Percentiles rank a stretch among this genome's conserved stretches.
phyloP scores from a whole-genome alignment of 1,284 basidiomycete genomes.

The Trichosporon sp. region DNA sequence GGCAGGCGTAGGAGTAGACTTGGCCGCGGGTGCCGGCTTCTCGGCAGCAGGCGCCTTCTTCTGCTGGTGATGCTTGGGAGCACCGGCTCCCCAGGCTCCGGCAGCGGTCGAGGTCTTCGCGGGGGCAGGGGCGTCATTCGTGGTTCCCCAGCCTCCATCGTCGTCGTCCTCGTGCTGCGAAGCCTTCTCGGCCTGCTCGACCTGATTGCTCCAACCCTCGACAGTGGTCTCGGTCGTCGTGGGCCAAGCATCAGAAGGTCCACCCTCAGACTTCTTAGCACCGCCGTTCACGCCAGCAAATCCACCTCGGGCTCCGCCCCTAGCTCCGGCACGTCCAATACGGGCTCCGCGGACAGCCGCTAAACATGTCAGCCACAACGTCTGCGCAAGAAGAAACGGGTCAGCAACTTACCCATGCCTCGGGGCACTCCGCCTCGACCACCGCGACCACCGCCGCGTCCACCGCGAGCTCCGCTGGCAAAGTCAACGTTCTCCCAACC shows the following conservation, averaged over 20 bases:
- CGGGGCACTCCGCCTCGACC: conserved; percentile 28
- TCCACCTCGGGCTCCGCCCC: conserved; percentile 42
- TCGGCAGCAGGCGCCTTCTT: conserved; percentile 21
- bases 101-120: conserved; percentile 6
- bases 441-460: conserved; percentile 29
- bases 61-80: conserved; percentile 35
- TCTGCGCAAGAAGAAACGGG: background rate
- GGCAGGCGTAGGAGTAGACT: conserved; percentile 16
- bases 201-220: conserved; percentile 40
- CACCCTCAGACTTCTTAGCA: conserved; percentile 20
- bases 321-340: conserved; percentile 32
- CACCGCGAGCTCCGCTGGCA: conserved; percentile 23
- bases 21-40: conserved; percentile 15
- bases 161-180: conserved; percentile 21
- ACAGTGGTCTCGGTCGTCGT: conserved; percentile 37
- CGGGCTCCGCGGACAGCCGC: conserved; percentile 18
- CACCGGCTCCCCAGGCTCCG: conserved; percentile 36
- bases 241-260: conserved; percentile 25
- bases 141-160: conserved; percentile 16
- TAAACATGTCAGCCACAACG: conserved; percentile 1
- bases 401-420: conserved; percentile 15
- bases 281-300: conserved; percentile 25
- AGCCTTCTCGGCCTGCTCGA: conserved; percentile 32
- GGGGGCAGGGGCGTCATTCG: conserved; percentile 9
- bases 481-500: conserved; percentile 37